Evolutionary conservation across 192 early-diverging fungal genomes (phyloP), one percentile per base, ranked within the genome.

Genomic region (Glomus cerebriforme): DNA sequence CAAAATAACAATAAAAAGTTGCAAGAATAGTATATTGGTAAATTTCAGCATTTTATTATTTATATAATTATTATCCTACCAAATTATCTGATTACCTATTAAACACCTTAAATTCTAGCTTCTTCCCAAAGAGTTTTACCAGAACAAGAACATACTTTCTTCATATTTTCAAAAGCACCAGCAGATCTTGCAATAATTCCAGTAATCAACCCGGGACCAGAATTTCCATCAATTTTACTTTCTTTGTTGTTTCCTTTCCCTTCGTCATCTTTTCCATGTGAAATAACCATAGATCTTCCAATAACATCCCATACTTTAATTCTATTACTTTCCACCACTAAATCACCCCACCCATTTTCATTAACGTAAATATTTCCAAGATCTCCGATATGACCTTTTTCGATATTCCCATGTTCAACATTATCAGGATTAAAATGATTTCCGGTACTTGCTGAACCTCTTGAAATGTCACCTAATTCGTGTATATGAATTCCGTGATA

Each of bases 61-160:
- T n/a, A n/a, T n/a, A n/a, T n/a, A n/a, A n/a, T n/a, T n/a, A n/a
- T n/a, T n/a, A n/a, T n/a, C n/a, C n/a, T n/a, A n/a, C n/a, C n/a
- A n/a, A n/a, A n/a, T n/a, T n/a, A n/a, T n/a, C 10, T 43, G 10
- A 43, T 12, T 12, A 54, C 19, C 22, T 54, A 54, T 54, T 7
- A 8, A 47, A 27, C 9, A 17, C n/a, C 6, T 59, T 49, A 67
- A 39, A 88, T 66, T 9, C 89, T 82, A 65, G 89, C 88, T 81
- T 97, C 96, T 75, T 95, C 90, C 96, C 96, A 97, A 63, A 97
- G 82, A 26, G 96, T 97, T 73, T 90, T 89, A 24, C 96, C 96
- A 37, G 82, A 87, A 83, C 96, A 97, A 29, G 91, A 89, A 80
- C 96, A 97, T 9, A 97, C 88, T 79, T 88, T 91, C 73, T 97